Base-by-base conservation (phyloP, 352 stramenopile species). In the Peronospora farinosa region DNA sequence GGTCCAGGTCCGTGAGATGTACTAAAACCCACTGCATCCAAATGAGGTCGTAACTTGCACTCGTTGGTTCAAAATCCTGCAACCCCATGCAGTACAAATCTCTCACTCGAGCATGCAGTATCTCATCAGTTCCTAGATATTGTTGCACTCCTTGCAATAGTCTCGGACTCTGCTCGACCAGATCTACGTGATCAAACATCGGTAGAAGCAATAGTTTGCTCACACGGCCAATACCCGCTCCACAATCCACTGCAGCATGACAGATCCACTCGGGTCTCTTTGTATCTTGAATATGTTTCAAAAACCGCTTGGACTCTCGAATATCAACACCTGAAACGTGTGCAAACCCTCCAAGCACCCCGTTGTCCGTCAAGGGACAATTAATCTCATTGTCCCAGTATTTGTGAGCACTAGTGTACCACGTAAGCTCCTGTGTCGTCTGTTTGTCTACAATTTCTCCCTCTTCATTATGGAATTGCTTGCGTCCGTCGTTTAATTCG, bases 1-100 rank as follows among this genome's bases (percentile, higher is more conserved):
- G 88, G 66, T 98, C 95, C 12, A 89, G 57, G 67, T 98, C 96
- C 1, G 89, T 98, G 28, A 98, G 68, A 67, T 98, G 96, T 30
- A 87, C 84, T 12, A 96, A 78, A 38, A 97, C 88, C 96, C 96
- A 98, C 69, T 98, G 96, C 55, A 98, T 86, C 93, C 95, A 98
- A 55, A 98, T 90, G 42, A 98, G 73, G 68, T 97, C 88, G 74
- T 98, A 98, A 32, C 60, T 86, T 6, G 53, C 59, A 25, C 64
- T 23, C 10, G 47, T 31, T 2, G 88, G 86, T 9, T 85, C 61
- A 54, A 96, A 96, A 36, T 96, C 84, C 58, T 98, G 92, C 58
- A 98, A 68, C 6, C 88, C 92, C 49, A 88, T 81, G 62, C 89
- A 97, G 60, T 94, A 89, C 17, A 87, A 80, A 50, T 89, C 88